Evolutionary conservation across 495 filamentous ascomycete genomes (phyloP), one percentile per base, ranked within the genome.

Genomic region (Aspergillus sparsus): DNA sequence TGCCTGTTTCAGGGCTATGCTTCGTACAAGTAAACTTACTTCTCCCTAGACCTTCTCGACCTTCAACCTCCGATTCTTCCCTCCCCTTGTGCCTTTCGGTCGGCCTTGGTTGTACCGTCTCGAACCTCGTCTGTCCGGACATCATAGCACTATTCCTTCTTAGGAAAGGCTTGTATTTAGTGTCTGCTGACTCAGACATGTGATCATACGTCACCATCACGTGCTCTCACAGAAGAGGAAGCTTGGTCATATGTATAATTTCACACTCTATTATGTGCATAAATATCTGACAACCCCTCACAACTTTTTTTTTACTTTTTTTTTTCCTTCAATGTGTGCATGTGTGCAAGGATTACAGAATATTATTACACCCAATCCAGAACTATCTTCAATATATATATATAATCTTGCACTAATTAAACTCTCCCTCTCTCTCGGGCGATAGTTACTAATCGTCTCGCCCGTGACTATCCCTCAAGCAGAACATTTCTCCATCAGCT

Each of bases 111-210:
- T 16, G 44, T 47, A 10, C 37, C 5, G 44, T 21, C n/a, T 47
- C 15, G n/a, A 21, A 4, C 44, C 44, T 47, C 44, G 44, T 21
- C 49, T 51, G 21, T 51, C 34, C 49, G 32, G 49, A 34, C 10
- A 51, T 31, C 10, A 34, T 34, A 3, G 21, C 13, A 6, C 49
- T 51, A 51, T n/a, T 11, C 49, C 31, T 12, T 3, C 12, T 34
- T 32, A 7, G 21, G 49, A 13, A 51, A 47, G 36, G 53, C 18
- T 2, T n/a, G 18, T 31, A 7, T 44, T 10, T 10, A 3, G 7
- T 54, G 52, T 39, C 36, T 71, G 66, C 70, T 73, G 68, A 71
- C 66, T 71, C 61, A 70, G 67, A 42, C 71, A 74, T 74, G 71
- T 74, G 67, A 72, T 63, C n/a, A 16, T 4, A 59, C 53, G 36